Evolutionary conservation across 2,329 filamentous ascomycete species (phyloP).

Genomic region (Achaetomium macrosporum): DNA sequence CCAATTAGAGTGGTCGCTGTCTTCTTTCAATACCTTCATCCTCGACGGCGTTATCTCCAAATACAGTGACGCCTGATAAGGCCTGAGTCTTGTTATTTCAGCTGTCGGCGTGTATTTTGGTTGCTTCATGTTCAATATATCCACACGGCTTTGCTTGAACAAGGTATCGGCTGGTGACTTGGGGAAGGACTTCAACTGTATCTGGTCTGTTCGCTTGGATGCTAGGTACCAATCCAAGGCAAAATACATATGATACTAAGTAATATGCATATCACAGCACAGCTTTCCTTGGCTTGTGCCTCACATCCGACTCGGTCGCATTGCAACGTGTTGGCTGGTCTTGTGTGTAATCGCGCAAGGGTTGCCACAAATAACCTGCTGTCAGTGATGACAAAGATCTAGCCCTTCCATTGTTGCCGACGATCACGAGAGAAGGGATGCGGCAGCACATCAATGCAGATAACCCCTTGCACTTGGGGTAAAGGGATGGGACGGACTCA

Average conservation of each 20-base stretch:
- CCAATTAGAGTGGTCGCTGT: neutral
- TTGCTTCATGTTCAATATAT: conserved; percentile 10
- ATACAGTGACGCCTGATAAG: conserved; percentile 14
- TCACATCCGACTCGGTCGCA: too few species aligned
- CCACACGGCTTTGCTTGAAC: conserved; percentile 1
- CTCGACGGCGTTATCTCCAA: conserved; percentile 13
- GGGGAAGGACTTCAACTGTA: neutral
- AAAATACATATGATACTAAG: conserved; percentile 1
- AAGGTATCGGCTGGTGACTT: neutral
- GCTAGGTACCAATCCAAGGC: neutral
- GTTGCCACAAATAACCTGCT: too few species aligned
- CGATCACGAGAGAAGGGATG: too few species aligned
- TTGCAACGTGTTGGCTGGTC: too few species aligned
- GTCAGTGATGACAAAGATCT: too few species aligned
- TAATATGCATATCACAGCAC: neutral
- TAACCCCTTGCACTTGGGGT: too few species aligned
- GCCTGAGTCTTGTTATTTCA: conserved; percentile 2
- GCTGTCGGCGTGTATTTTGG: neutral
- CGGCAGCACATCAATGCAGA: too few species aligned
- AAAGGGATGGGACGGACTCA: too few species aligned
- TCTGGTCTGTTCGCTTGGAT: neutral
- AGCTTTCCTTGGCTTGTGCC: neutral
- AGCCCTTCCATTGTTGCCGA: too few species aligned
- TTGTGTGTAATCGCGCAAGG: too few species aligned
- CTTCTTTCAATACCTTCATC: conserved; percentile 5